Conservation (phyloP, 768 basidiomycete species). For the Glaciozyma antarctica region DNA sequence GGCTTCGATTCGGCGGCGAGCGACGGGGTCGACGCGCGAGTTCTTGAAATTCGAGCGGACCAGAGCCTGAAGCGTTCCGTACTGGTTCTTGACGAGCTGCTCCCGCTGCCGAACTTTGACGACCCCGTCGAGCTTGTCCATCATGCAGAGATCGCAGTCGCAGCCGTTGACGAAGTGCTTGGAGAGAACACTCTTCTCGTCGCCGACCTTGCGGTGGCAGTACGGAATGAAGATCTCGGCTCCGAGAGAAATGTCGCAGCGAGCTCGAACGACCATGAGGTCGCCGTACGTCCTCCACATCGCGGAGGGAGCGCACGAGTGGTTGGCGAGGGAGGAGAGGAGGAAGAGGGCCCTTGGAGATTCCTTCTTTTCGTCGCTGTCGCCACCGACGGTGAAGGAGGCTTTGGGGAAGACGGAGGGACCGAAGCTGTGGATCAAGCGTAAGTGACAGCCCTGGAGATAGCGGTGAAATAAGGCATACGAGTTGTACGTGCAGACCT, state of each 20-base stretch:
- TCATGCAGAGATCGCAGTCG: neutral
- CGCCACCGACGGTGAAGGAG: neutral
- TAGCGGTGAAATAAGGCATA: neutral
- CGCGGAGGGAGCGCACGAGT: constrained; percentile 37
- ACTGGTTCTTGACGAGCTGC: neutral
- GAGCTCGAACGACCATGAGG: constrained; percentile 39
- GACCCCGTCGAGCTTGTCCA: neutral
- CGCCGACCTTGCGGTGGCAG: neutral
- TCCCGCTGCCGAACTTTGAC: neutral
- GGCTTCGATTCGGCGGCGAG: neutral
- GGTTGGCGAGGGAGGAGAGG: constrained; percentile 40
- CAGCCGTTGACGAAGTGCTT: constrained; percentile 1
- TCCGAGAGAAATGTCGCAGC: constrained; percentile 30
- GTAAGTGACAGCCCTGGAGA: neutral
- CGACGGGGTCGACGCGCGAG: neutral
- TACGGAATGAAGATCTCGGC: constrained; percentile 36
- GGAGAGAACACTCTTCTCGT: neutral
- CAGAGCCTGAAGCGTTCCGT: neutral
- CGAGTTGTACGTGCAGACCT: constrained; percentile 1
- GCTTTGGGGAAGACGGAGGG: neutral
- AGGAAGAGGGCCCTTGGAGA: constrained; percentile 31
- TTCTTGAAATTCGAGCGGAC: neutral
- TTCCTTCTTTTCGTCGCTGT: neutral
- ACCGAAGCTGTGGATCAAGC: neutral
- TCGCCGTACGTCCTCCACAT: constrained; percentile 35